phyloP scores from a whole-genome alignment of 2,329 filamentous ascomycete species.

The Arthroderma uncinatum region DNA sequence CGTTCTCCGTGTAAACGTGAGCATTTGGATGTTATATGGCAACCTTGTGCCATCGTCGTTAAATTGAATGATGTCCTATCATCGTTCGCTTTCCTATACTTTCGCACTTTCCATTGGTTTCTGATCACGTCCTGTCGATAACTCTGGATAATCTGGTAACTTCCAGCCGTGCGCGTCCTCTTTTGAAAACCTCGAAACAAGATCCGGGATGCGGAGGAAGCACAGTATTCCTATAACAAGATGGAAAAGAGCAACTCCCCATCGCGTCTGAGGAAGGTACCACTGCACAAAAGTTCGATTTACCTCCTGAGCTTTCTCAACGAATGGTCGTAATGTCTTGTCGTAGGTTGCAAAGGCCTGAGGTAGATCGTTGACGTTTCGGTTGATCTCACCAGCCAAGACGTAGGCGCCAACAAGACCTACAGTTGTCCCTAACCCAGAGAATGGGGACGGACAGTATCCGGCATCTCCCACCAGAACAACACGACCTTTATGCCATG shows the following conservation, averaged over 20 bases:
- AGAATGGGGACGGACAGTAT: conserved; percentile 23
- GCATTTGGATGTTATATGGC: no score
- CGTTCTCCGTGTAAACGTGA: no score
- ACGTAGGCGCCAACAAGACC: conserved; percentile 40
- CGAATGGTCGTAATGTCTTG: conserved; percentile 18
- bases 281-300: conserved; percentile 12
- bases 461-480: conserved; percentile 35
- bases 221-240: conserved; percentile 16
- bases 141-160: background rate
- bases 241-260: conserved; percentile 17
- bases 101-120: background rate
- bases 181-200: background rate
- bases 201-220: conserved; percentile 15
- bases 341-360: conserved; percentile 18
- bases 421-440: conserved; percentile 27
- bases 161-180: background rate
- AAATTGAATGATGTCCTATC: no score
- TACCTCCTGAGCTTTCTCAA: conserved; percentile 17
- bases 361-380: conserved; percentile 16
- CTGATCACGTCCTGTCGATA: background rate
- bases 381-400: conserved; percentile 41
- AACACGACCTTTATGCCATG: conserved; percentile 25
- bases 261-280: conserved; percentile 15
- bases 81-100: background rate
- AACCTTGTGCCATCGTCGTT: no score